phyloP scores from a whole-genome alignment of 2,329 filamentous ascomycete species.

The Aspergillus fumigatus region DNA sequence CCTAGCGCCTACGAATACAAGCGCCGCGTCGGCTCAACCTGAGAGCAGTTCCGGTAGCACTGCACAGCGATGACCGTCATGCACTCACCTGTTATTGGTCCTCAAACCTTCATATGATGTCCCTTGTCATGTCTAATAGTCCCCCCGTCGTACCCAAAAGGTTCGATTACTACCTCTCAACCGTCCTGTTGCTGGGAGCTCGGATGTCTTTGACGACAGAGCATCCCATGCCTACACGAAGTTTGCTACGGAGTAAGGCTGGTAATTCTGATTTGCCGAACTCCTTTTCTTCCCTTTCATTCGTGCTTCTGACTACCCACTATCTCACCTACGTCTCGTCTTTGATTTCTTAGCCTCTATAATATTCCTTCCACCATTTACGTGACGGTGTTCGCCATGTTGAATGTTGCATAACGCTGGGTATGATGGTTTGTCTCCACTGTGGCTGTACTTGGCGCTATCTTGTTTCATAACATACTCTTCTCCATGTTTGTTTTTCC shows the following conservation, averaged over 20 bases:
- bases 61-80: slow-evolving; percentile 14
- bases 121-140: background rate
- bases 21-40: slow-evolving; percentile 10
- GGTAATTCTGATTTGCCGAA: background rate
- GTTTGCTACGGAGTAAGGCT: background rate
- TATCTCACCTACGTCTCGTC: background rate
- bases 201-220: background rate
- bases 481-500: slow-evolving; percentile 2
- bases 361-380: background rate
- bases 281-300: background rate
- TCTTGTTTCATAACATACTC: slow-evolving; percentile 2
- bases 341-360: background rate
- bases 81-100: too few relatives aligned
- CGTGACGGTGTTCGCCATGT: background rate
- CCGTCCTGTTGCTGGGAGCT: background rate
- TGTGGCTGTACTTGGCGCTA: slow-evolving; percentile 11
- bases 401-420: background rate
- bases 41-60: slow-evolving; percentile 9
- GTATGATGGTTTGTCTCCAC: background rate
- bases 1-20: slow-evolving; percentile 12
- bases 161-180: background rate
- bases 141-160: background rate
- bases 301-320: background rate
- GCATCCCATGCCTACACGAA: background rate
- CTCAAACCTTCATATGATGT: background rate